A percentile compares a stretch with the other conserved stretches of the same genome.
phyloP scores from a whole-genome alignment of 2,329 filamentous ascomycete species.

The Microsporum audouinii region DNA sequence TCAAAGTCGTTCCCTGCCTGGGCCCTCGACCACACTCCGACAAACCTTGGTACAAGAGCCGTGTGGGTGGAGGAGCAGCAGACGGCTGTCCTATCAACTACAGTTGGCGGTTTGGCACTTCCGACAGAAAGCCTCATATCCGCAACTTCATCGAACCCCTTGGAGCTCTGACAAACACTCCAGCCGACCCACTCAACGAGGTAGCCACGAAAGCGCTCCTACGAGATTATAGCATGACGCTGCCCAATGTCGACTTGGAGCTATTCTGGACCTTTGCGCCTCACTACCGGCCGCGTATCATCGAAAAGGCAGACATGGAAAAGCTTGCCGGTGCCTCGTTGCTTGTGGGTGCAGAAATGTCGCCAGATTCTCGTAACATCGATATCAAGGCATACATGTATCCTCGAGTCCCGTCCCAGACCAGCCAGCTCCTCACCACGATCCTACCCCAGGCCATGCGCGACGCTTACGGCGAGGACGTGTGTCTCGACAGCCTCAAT shows the following conservation, averaged over 20 bases:
- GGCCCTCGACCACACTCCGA: background rate
- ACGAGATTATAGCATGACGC: background rate
- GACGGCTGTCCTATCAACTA: background rate
- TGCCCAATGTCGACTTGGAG: background rate
- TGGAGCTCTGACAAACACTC: background rate
- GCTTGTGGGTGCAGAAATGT: background rate
- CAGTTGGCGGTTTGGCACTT: background rate
- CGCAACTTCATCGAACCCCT: background rate
- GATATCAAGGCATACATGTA: background rate
- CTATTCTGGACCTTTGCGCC: background rate
- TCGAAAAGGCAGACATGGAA: background rate
- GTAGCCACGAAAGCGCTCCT: background rate
- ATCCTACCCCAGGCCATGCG: background rate
- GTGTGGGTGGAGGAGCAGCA: background rate
- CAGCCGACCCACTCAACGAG: slow-evolving; percentile 1
- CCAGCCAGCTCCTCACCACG: background rate
- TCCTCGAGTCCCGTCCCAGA: background rate
- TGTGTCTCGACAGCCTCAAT: background rate
- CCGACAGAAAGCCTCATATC: background rate
- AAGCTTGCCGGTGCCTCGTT: background rate
- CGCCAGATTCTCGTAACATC: background rate
- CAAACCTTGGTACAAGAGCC: background rate
- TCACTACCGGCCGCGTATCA: background rate
- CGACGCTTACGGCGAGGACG: background rate
- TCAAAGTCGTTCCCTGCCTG: background rate